Evolutionary conservation across 257 asterid species (phyloP), one percentile per base, ranked within the genome.

Genomic region (Salvia hispanica): DNA sequence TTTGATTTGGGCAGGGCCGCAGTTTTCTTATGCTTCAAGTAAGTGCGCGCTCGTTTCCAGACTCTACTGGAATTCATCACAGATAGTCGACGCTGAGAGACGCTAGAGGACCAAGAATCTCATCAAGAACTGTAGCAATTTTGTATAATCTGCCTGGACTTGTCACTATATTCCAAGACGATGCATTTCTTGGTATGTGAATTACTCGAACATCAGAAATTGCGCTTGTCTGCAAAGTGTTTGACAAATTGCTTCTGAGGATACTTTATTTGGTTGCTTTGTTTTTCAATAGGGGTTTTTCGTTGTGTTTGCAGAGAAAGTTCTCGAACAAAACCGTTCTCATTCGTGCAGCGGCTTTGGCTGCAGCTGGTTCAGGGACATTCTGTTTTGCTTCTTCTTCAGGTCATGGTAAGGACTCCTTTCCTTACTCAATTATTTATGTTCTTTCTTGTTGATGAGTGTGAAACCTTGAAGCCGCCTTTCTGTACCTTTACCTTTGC

Each of bases 311-410:
- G 78, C 89, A 86, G 92, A 74, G 82, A 50, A 84, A 74, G 61
- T 42, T 81, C 14, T 52, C 84, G 8, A 75, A 69, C 52, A 80
- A 79, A 66, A 59, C 71, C 31, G 73, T 83, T 59, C 74, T 86
- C 47, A 5, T 79, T 7, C 82, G 86, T 46, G 77, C 82, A 15
- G 85, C 66, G 71, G 86, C 87, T 51, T 51, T 85, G 70, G 83
- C 88, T 59, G 71, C 92, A 21, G 82, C 86, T 55, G 90, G 95
- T 50, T 85, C 91, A 5, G 96, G 88, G 36, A 54, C 80, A 13
- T 18, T 75, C 18, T 83, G 54, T 77, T 73, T 73, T 39, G 53
- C 78, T 62, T 39, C 60, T 66, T 77, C 74, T 61, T 57, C 84
- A 3, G 69, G 83, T 77, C 77, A 86, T 12, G 60, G 97, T 82